Conservation (phyloP, 225 moss, liverwort and hornwort genomes). For the Polytrichum commune region DNA sequence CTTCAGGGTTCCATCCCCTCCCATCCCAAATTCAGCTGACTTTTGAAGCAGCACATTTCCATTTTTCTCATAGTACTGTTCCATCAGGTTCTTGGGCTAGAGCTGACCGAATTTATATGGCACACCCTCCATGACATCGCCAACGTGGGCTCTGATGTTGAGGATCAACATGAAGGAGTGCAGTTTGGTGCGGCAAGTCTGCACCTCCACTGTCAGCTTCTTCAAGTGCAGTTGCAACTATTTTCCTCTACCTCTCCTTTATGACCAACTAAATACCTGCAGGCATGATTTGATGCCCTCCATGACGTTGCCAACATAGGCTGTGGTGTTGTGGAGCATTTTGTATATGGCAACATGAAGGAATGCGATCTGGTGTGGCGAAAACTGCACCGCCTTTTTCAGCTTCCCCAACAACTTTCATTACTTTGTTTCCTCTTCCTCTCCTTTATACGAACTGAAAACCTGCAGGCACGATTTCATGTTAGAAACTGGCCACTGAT, state of each 20-base stretch:
- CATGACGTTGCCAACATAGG: not conserved
- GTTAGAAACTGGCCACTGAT: too few species aligned
- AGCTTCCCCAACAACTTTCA: not conserved
- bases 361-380: constrained; percentile 24
- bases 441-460: constrained; percentile 22
- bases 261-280: constrained; percentile 22
- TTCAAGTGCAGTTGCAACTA: constrained; percentile 9
- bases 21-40: not conserved
- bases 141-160: not conserved
- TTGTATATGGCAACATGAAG: constrained; percentile 31
- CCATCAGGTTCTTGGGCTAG: constrained; percentile 15
- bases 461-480: constrained; percentile 5
- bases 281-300: constrained; percentile 4
- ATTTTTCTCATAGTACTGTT: constrained; percentile 24
- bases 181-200: constrained; percentile 25
- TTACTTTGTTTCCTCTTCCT: constrained; percentile 20
- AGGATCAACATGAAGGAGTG: constrained; percentile 32
- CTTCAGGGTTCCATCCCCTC: constrained; percentile 16
- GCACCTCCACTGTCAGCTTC: constrained; percentile 14
- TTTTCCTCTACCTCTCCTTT: constrained; percentile 19
- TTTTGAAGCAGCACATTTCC: constrained; percentile 8
- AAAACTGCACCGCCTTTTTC: constrained; percentile 25
- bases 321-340: constrained; percentile 13
- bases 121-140: constrained; percentile 8
- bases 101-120: not conserved